Percentiles rank a stretch among this genome's conserved stretches.
phyloP scores from a whole-genome alignment of 495 filamentous ascomycete species.

The Penicillium angulare region DNA sequence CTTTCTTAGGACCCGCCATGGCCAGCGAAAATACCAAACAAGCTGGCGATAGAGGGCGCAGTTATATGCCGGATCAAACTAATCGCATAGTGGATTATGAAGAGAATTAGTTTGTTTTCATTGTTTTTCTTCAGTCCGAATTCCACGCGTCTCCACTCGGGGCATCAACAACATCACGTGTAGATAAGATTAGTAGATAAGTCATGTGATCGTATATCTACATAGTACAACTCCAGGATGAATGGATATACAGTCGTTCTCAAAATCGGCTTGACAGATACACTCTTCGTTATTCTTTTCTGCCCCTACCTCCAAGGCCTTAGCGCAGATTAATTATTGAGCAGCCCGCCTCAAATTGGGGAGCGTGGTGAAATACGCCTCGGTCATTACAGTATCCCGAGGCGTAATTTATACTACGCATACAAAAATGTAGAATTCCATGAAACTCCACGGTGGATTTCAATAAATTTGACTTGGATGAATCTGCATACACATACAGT shows the following conservation, averaged over 20 bases:
- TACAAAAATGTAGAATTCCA: no score
- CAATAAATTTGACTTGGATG: no score
- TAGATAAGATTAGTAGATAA: constrained; percentile 15
- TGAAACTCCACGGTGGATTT: no score
- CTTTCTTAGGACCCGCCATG: constrained; percentile 43
- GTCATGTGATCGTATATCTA: not conserved
- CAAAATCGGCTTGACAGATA: no score
- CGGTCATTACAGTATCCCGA: no score
- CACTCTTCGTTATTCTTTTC: no score
- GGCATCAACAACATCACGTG: constrained; percentile 26
- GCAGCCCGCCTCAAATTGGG: no score
- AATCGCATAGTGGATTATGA: constrained; percentile 1
- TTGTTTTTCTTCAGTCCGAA: not conserved
- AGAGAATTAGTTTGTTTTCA: not conserved
- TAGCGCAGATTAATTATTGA: no score
- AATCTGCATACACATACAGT: no score
- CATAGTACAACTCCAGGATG: not conserved
- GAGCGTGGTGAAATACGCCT: no score
- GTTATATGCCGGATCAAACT: not conserved
- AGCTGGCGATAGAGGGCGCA: not conserved
- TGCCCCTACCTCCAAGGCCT: not conserved
- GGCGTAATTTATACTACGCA: no score
- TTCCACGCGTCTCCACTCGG: constrained; percentile 5
- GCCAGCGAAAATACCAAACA: not conserved
- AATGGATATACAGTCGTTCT: no score